phyloP scores from a whole-genome alignment of 805 yeast genomes.

The Hanseniaspora lachancei region DNA sequence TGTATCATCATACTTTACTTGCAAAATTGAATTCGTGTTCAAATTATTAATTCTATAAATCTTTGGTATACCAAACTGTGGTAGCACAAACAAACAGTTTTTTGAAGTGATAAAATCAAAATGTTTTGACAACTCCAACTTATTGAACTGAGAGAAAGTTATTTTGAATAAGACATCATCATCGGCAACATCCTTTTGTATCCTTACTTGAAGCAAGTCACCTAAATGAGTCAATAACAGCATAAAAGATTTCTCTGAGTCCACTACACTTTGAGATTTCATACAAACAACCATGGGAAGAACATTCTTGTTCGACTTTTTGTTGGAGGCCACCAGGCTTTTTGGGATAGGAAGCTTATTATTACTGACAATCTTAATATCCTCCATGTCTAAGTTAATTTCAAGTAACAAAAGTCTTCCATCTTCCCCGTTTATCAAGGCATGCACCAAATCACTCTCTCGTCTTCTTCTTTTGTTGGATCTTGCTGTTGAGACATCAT shows the following conservation, averaged over 20 bases:
- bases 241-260: background rate
- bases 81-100: background rate
- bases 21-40: background rate
- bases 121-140: background rate
- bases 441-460: background rate
- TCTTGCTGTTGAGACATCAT: background rate
- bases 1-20: slow-evolving; percentile 4
- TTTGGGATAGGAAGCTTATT: slow-evolving; percentile 9
- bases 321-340: background rate
- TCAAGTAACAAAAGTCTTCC: slow-evolving; percentile 6
- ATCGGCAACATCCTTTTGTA: background rate
- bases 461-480: background rate
- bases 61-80: slow-evolving; percentile 9
- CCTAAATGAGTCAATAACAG: slow-evolving; percentile 4
- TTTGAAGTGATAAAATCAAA: background rate
- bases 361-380: background rate
- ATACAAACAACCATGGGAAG: slow-evolving; percentile 4
- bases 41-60: slow-evolving; percentile 9
- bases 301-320: background rate
- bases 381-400: background rate
- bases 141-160: background rate
- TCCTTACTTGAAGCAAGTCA: background rate
- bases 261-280: background rate
- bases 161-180: background rate
- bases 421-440: slow-evolving; percentile 4